Conservation (phyloP, 352 stramenopile species). For the Halophytophthora polymorphica region DNA sequence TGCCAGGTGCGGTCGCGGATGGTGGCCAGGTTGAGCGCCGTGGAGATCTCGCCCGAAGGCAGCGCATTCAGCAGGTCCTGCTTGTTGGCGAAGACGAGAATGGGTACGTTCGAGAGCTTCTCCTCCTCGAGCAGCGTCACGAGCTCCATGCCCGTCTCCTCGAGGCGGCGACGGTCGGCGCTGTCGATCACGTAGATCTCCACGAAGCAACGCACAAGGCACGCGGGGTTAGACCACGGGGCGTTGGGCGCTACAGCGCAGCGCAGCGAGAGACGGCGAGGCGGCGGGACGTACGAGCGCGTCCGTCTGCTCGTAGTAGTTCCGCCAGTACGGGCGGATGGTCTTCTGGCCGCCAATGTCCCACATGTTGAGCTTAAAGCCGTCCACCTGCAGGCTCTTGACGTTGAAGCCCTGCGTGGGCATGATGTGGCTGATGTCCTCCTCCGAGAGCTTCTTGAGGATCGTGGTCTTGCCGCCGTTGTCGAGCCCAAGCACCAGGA, state of each 20-base stretch:
- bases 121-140: conserved; percentile 92
- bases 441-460: conserved; percentile 95
- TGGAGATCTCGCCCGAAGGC: conserved; percentile 88
- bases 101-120: conserved; percentile 90
- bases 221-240: not conserved
- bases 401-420: conserved; percentile 96
- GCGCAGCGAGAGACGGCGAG: not conserved
- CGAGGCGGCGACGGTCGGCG: conserved; percentile 87
- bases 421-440: conserved; percentile 94
- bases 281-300: conserved; percentile 52
- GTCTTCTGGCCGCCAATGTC: conserved; percentile 99
- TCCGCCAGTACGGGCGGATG: conserved; percentile 98
- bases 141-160: conserved; percentile 93
- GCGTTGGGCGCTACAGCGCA: too few species aligned
- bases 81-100: conserved; percentile 97
- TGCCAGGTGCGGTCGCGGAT: conserved; percentile 89
- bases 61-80: conserved; percentile 93
- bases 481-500: conserved; percentile 95
- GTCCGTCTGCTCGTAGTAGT: conserved; percentile 99
- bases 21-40: conserved; percentile 84
- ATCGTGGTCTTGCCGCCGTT: conserved; percentile 97
- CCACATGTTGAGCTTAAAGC: conserved; percentile 98
- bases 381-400: conserved; percentile 93
- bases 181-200: conserved; percentile 96
- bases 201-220: not conserved